Conservation (phyloP, 2,329 filamentous ascomycete genomes). For the Trichoderma harzianum region DNA sequence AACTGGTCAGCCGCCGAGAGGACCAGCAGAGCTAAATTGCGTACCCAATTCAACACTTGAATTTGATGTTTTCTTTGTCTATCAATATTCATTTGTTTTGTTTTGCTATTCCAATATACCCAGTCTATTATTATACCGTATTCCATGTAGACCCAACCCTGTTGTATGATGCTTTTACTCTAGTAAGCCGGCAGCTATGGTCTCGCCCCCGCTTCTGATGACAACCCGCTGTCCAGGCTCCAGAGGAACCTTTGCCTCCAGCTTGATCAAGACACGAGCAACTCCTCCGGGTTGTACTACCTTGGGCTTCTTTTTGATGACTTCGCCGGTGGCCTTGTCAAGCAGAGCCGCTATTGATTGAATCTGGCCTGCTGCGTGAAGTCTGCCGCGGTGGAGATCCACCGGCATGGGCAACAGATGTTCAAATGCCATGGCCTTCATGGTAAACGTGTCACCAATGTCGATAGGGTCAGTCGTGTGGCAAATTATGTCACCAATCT, state of each 20-base stretch:
- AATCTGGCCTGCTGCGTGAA: slow-evolving; percentile 76
- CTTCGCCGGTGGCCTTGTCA: slow-evolving; percentile 73
- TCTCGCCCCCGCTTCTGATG: slow-evolving; percentile 74
- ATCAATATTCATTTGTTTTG: neutral
- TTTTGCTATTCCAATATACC: neutral
- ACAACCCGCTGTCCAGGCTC: slow-evolving; percentile 80
- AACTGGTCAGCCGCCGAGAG: neutral
- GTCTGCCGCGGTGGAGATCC: slow-evolving; percentile 80
- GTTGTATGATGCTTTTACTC: slow-evolving; percentile 1
- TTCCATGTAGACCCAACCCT: neutral
- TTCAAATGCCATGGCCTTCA: slow-evolving; percentile 86
- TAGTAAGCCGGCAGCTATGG: slow-evolving; percentile 71
- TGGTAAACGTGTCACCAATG: slow-evolving; percentile 70
- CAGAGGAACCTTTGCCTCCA: slow-evolving; percentile 71
- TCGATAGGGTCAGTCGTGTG: slow-evolving; percentile 62
- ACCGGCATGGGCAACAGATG: slow-evolving; percentile 84
- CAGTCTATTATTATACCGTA: neutral
- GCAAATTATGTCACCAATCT: slow-evolving; percentile 84
- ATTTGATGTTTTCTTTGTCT: neutral
- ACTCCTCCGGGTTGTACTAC: slow-evolving; percentile 77
- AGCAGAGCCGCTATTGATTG: slow-evolving; percentile 67
- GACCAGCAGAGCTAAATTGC: neutral
- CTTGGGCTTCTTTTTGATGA: slow-evolving; percentile 78
- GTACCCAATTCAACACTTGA: neutral
- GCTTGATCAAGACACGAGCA: slow-evolving; percentile 71